Conservation (phyloP, 2,329 filamentous ascomycete species). For the Cytospora chrysosperma region DNA sequence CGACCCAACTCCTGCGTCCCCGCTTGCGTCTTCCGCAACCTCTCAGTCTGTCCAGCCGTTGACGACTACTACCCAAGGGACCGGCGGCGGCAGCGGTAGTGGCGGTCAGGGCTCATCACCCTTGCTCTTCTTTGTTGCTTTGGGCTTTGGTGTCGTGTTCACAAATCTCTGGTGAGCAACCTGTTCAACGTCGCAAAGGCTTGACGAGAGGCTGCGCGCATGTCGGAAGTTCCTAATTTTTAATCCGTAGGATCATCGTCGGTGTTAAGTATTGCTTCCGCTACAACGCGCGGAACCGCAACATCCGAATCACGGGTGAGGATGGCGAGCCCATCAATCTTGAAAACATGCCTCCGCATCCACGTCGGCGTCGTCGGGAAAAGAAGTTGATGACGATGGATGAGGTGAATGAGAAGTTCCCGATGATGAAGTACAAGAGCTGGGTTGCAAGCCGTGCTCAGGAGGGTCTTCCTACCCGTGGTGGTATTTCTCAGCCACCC, state of each 20-base stretch:
- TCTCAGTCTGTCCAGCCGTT: not conserved
- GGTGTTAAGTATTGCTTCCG: slow-evolving; percentile 99
- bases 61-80: not conserved
- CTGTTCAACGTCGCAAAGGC: not conserved
- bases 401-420: slow-evolving; percentile 96
- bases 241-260: slow-evolving; percentile 84
- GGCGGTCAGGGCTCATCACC: slow-evolving; percentile 54
- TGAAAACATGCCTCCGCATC: slow-evolving; percentile 78
- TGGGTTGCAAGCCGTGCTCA: slow-evolving; percentile 85
- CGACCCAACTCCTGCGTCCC: slow-evolving; percentile 8
- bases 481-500: slow-evolving; percentile 74
- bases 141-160: slow-evolving; percentile 97
- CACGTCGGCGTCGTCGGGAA: slow-evolving; percentile 82
- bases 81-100: slow-evolving; percentile 23
- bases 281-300: slow-evolving; percentile 91
- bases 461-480: slow-evolving; percentile 78
- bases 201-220: not conserved
- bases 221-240: slow-evolving; percentile 28
- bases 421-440: slow-evolving; percentile 91
- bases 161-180: slow-evolving; percentile 91
- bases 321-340: slow-evolving; percentile 88
- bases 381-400: slow-evolving; percentile 99
- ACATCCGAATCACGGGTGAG: slow-evolving; percentile 66
- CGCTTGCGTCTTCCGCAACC: not conserved
- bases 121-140: slow-evolving; percentile 86